These are phyloP conservation scores for Ceratocystis harringtonii DNA, from an alignment of 2,329 filamentous ascomycete species.

Conservation along the genomic window DNA sequence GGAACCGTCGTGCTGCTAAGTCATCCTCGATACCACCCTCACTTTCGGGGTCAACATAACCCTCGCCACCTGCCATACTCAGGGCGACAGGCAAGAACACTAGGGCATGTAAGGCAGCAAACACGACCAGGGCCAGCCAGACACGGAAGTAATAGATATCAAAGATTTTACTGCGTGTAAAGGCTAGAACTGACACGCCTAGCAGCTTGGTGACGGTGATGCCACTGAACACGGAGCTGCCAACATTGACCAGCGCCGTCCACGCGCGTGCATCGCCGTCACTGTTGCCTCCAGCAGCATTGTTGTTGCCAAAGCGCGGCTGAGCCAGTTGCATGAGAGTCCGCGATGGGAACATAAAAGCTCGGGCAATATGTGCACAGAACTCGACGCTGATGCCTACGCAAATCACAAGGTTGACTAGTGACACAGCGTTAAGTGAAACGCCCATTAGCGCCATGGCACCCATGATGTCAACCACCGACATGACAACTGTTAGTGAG, in stretches of 20 bases:
- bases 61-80: conserved; percentile 70
- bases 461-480: conserved; percentile 81
- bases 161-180: conserved; percentile 95
- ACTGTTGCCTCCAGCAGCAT: conserved; percentile 55
- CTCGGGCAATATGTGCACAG: conserved; percentile 88
- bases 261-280: conserved; percentile 69
- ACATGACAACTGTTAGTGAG: conserved; percentile 81
- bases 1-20: conserved; percentile 55
- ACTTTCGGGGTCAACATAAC: conserved; percentile 74
- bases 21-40: conserved; percentile 86
- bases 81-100: conserved; percentile 84
- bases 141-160: conserved; percentile 99
- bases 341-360: conserved; percentile 83
- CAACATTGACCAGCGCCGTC: conserved; percentile 89
- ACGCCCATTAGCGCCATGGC: conserved; percentile 84
- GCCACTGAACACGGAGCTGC: conserved; percentile 84
- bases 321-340: conserved; percentile 52
- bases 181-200: conserved; percentile 81
- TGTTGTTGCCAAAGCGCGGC: conserved; percentile 29
- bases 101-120: conserved; percentile 76
- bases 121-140: conserved; percentile 81
- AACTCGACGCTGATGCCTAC: conserved; percentile 95
- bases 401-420: conserved; percentile 94
- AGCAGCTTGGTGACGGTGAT: conserved; percentile 94
- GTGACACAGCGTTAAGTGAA: conserved; percentile 82